These are phyloP conservation scores for Solanum acaule DNA, from an alignment of 257 asterid genomes.

Conservation along the genomic window DNA sequence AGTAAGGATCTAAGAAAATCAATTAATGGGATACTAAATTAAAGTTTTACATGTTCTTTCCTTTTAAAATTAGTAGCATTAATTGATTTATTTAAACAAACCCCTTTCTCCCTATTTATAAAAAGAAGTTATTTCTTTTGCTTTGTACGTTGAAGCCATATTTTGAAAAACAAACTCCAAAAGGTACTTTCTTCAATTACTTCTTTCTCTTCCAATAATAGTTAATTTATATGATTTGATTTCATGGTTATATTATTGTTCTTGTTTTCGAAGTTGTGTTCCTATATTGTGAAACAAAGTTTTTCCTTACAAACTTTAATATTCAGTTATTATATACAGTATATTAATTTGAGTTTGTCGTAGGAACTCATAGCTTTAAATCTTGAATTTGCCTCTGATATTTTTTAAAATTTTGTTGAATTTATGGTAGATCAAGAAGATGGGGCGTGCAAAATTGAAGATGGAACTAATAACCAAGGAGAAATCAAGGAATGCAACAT, in stretches of 20 bases:
- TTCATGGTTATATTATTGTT: neutral
- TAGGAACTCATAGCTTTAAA: neutral
- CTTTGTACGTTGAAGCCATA: neutral
- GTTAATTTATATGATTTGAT: neutral
- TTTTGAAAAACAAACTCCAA: neutral
- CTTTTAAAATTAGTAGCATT: neutral
- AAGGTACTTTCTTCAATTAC: neutral
- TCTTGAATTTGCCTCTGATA: too few species aligned
- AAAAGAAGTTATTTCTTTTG: neutral
- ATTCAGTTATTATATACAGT: too few species aligned
- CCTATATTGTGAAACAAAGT: neutral
- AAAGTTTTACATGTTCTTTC: neutral
- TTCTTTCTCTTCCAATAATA: neutral
- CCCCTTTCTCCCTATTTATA: neutral
- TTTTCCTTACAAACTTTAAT: too few species aligned
- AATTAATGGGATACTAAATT: neutral
- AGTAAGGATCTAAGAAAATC: neutral
- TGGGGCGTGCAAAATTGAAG: slow-evolving; percentile 68
- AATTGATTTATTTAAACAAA: neutral
- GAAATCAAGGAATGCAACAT: slow-evolving; percentile 36
- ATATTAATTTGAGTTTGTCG: neutral
- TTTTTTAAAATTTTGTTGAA: neutral
- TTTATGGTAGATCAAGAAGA: neutral
- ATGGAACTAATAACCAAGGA: slow-evolving; percentile 56
- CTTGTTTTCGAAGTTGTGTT: neutral